phyloP scores from a whole-genome alignment of 306 rosid species.

The Prunus mume region DNA sequence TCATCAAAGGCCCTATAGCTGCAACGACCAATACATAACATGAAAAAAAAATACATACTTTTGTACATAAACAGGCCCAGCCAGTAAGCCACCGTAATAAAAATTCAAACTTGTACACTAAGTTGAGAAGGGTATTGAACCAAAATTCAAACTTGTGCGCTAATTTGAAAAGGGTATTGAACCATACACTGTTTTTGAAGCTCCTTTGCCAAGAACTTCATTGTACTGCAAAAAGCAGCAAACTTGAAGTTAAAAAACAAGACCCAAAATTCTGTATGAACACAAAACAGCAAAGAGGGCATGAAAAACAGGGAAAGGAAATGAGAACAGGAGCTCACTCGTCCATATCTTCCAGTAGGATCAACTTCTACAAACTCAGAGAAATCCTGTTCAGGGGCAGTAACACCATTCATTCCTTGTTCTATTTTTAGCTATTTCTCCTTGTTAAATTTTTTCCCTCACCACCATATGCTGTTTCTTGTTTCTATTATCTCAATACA shows the following conservation, averaged over 20 bases:
- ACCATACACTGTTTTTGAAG: constrained; percentile 89
- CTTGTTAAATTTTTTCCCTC: constrained; percentile 4
- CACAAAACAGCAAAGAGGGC: constrained; percentile 14
- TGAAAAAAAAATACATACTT: constrained; percentile 15
- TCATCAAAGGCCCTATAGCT: constrained; percentile 94
- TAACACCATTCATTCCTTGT: constrained; percentile 63
- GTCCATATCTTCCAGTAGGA: constrained; percentile 98
- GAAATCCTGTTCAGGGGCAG: constrained; percentile 41
- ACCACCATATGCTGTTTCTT: constrained; percentile 18
- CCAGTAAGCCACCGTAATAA: background rate
- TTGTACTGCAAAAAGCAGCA: constrained; percentile 52
- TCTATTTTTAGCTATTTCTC: constrained; percentile 12
- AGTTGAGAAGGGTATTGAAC: constrained; percentile 3
- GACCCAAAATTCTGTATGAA: background rate
- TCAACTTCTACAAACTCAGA: constrained; percentile 87
- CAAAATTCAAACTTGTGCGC: background rate
- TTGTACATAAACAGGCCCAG: background rate
- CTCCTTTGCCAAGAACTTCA: constrained; percentile 97
- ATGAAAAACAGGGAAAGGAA: constrained; percentile 5
- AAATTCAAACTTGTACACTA: background rate
- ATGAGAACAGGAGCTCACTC: constrained; percentile 45
- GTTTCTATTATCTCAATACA: constrained; percentile 4
- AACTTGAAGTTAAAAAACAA: constrained; percentile 17
- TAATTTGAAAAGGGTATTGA: constrained; percentile 17
- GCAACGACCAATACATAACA: constrained; percentile 27